Conservation (phyloP, 2,329 filamentous ascomycete genomes). For the Colletotrichum sp. region DNA sequence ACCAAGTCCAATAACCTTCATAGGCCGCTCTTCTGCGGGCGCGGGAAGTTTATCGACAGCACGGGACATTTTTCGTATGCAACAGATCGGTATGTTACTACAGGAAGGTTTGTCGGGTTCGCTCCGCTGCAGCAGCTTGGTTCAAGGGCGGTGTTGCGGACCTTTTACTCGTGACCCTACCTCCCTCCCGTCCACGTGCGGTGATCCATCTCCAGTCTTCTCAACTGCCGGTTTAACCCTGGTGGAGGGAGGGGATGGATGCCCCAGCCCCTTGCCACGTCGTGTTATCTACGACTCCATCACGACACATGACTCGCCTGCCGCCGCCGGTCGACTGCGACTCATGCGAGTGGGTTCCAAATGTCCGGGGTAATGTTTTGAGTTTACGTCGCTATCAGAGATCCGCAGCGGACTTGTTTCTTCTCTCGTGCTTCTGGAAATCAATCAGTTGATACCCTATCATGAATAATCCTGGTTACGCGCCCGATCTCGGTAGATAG, state of each 20-base stretch:
- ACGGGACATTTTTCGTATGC: neutral
- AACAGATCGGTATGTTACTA: neutral
- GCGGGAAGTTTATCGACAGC: slow-evolving; percentile 16
- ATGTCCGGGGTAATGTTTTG: neutral
- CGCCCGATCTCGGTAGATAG: neutral
- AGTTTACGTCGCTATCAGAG: neutral
- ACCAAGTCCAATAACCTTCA: slow-evolving; percentile 15
- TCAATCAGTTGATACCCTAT: neutral
- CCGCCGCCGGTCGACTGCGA: neutral
- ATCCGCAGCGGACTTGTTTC: neutral
- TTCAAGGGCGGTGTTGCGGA: neutral
- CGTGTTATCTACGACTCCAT: neutral
- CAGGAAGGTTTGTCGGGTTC: neutral
- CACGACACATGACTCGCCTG: slow-evolving; percentile 1
- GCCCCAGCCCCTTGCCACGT: neutral
- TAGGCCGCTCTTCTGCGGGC: neutral
- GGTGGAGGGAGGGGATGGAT: neutral
- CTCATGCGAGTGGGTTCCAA: slow-evolving; percentile 5
- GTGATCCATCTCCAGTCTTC: neutral
- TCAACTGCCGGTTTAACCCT: neutral
- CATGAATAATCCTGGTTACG: neutral
- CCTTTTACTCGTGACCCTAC: neutral
- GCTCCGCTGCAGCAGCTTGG: neutral
- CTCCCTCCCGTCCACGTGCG: neutral
- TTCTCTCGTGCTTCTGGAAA: neutral